Conservation (phyloP, 805 yeast genomes). For the Monosporozyma solicola region DNA sequence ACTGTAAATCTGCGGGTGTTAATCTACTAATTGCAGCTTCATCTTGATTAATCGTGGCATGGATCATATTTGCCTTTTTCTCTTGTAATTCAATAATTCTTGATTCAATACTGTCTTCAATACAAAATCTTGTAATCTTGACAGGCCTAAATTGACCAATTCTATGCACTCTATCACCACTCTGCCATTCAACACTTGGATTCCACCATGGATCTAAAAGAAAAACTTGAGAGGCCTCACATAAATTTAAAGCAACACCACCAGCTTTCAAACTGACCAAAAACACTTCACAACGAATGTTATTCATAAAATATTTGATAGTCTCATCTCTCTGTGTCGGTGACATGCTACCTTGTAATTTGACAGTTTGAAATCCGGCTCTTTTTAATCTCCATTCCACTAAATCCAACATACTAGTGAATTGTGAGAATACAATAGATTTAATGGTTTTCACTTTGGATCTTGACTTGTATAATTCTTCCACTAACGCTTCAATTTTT, state of each 20-base stretch:
- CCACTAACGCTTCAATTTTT: conserved; percentile 91
- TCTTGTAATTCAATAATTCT: conserved; percentile 94
- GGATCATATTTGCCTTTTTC: conserved; percentile 95
- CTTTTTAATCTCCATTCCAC: conserved; percentile 92
- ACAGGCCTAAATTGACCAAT: conserved; percentile 96
- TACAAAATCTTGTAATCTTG: conserved; percentile 81
- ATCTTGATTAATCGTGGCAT: conserved; percentile 91
- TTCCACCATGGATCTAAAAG: conserved; percentile 99
- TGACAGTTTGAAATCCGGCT: conserved; percentile 92
- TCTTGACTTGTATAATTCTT: conserved; percentile 78
- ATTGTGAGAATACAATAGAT: conserved; percentile 94
- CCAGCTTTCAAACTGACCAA: conserved; percentile 95
- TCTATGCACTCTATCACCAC: conserved; percentile 96
- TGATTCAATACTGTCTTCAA: conserved; percentile 94
- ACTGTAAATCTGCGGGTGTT: conserved; percentile 92
- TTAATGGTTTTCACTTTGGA: conserved; percentile 85
- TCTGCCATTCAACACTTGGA: conserved; percentile 96
- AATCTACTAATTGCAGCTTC: conserved; percentile 81
- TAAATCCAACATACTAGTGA: conserved; percentile 91
- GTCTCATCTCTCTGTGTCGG: conserved; percentile 92
- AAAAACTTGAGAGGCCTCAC: conserved; percentile 96
- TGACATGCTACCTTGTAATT: conserved; percentile 93
- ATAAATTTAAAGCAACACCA: conserved; percentile 92
- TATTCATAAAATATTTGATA: conserved; percentile 85
- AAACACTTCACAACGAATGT: conserved; percentile 85